These are phyloP conservation scores for Pythium rhizo-oryzae DNA, from an alignment of 352 stramenopile genomes.

Conservation along the genomic window DNA sequence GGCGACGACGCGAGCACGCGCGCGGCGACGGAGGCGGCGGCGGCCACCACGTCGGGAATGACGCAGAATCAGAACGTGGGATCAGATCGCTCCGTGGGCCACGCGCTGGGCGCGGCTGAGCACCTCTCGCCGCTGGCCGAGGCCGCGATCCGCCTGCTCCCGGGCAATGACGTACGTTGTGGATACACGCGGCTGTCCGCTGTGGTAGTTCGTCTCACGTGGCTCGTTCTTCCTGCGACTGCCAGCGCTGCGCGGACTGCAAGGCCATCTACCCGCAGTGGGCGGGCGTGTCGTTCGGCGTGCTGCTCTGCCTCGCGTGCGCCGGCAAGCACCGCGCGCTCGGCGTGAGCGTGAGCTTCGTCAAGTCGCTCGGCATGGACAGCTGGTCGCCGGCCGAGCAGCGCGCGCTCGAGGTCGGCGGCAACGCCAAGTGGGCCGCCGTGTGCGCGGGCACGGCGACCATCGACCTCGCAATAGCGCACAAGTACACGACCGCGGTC, in stretches of 20 bases:
- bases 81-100: not conserved
- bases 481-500: conserved; percentile 72
- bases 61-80: not conserved
- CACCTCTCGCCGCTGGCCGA: conserved; percentile 56
- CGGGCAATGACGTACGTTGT: conserved; percentile 74
- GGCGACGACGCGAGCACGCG: not conserved
- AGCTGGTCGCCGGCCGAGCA: conserved; percentile 59
- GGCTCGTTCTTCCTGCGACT: no score
- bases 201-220: no score
- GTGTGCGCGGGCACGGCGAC: conserved; percentile 61
- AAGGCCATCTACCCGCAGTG: conserved; percentile 81
- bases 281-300: conserved; percentile 82
- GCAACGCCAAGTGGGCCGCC: conserved; percentile 82
- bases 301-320: conserved; percentile 78
- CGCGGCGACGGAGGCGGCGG: no score
- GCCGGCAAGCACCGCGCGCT: conserved; percentile 79
- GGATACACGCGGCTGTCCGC: not conserved
- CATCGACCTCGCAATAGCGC: conserved; percentile 40
- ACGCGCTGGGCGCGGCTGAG: not conserved
- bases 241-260: conserved; percentile 80
- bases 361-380: conserved; percentile 87
- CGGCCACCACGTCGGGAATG: no score
- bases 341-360: conserved; percentile 80
- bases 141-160: conserved; percentile 60
- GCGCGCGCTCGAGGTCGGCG: conserved; percentile 61